Percentiles rank a stretch among this genome's conserved stretches.
These are phyloP conservation scores for barrel medic (Medicago truncatula) DNA, from an alignment of 306 rosid genomes.

Conservation along the genomic window MtrunA17r5.0-ANR NC_053045.1:37171501-37172000, in stretches of 20 bases:
- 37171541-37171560: conserved; percentile 11
- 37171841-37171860: background rate
- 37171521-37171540: conserved; percentile 21
- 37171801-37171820: background rate
- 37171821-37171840: conserved; percentile 1
- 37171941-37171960: background rate
- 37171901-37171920: background rate
- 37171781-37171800: background rate
- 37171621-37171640: conserved; percentile 24
- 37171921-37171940: background rate
- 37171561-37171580: conserved; percentile 18
- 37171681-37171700: background rate
- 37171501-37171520: background rate
- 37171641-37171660: conserved; percentile 4
- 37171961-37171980: background rate
- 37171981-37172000: background rate
- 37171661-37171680: conserved; percentile 22
- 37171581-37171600: conserved; percentile 29
- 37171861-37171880: background rate
- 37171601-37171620: conserved; percentile 4
- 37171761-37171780: background rate
- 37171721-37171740: background rate
- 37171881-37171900: background rate
- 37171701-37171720: conserved; percentile 28
- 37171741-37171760: background rate